Base-by-base conservation (phyloP, 257 asterid genomes). In the Gentiana macrophylla region DNA sequence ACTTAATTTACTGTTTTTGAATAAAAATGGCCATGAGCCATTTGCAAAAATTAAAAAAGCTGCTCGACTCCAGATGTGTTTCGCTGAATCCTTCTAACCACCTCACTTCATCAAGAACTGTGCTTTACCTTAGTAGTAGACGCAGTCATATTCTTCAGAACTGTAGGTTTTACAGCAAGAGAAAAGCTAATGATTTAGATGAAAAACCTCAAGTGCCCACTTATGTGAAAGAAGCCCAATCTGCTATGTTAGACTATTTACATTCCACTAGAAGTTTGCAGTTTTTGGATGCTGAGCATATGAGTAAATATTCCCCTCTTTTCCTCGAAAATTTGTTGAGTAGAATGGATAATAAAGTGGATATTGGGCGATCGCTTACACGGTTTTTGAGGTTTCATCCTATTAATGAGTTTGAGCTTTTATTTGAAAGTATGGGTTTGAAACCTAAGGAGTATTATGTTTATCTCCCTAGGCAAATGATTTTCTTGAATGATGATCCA, bases 341-440 rank as follows among this genome's bases (percentile, higher is more conserved):
- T 52, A 79, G 60, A 55, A 79, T 86, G 53, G 69, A 69, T 41
- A 50, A 49, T 55, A 68, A 62, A 37, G 46, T 56, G 9, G 70
- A 69, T n/a, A 66, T 83, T 44, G 70, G 72, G 56, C 68, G 64
- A 43, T 66, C 86, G 3, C 8, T 84, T 12, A 52, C 86, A 0
- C 73, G 88, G 56, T 83, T 79, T 59, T 72, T 86, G 67, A 72
- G 94, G 70, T 86, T 81, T 77, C 86, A 86, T 76, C 95, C 95
- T 6, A 78, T 86, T 56, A 84, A 86, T 72, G 95, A 86, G 67
- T 86, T 84, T n/a, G 94, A 86, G 71, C 95, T 89, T 9, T 79
- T 86, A 61, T 81, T 86, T 37, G 95, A 86, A 79, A 84, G 94
- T 68, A 74, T 84, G 61, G 95, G 95, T 11, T 54, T 86, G 68